Evolutionary conservation across 441 rosid species (phyloP).

Genomic region (Pelargonium australe): DNA sequence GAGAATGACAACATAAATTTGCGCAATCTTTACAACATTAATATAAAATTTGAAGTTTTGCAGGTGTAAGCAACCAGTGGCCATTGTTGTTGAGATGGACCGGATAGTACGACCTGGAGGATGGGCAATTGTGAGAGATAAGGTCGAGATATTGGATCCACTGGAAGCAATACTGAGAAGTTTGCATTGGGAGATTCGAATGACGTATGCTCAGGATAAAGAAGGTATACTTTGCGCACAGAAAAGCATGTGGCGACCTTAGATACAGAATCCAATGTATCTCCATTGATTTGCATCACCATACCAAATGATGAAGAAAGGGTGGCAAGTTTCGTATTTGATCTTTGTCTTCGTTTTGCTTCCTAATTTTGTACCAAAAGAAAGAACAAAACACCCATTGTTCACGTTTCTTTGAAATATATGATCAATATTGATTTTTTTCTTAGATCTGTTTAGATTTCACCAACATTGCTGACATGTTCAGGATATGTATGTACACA

Average conservation of each 20-base stretch:
- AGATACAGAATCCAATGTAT: not conserved
- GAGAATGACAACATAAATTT: too few relatives aligned
- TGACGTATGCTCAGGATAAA: conserved; percentile 63
- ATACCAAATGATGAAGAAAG: not conserved
- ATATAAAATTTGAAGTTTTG: not conserved
- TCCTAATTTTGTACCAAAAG: not conserved
- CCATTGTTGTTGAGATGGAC: conserved; percentile 73
- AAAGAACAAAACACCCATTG: not conserved
- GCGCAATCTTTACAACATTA: too few relatives aligned
- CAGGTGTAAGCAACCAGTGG: conserved; percentile 57
- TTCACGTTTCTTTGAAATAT: not conserved
- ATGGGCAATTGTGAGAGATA: conserved; percentile 62
- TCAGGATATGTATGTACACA: too few relatives aligned
- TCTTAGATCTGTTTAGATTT: too few relatives aligned
- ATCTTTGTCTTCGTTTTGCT: not conserved
- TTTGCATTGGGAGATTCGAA: conserved; percentile 75
- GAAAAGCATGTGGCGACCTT: conserved; percentile 77
- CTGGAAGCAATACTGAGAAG: conserved; percentile 50
- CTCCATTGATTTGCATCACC: not conserved
- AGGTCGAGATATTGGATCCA: conserved; percentile 45
- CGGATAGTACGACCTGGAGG: conserved; percentile 81
- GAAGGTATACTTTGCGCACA: conserved; percentile 78
- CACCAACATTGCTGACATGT: too few relatives aligned
- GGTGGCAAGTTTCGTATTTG: not conserved
- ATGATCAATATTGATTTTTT: not conserved